Evolutionary conservation across 192 early-diverging fungal genomes (phyloP), one percentile per base, ranked within the genome.

Genomic region (Coemansia guatemalensis): DNA sequence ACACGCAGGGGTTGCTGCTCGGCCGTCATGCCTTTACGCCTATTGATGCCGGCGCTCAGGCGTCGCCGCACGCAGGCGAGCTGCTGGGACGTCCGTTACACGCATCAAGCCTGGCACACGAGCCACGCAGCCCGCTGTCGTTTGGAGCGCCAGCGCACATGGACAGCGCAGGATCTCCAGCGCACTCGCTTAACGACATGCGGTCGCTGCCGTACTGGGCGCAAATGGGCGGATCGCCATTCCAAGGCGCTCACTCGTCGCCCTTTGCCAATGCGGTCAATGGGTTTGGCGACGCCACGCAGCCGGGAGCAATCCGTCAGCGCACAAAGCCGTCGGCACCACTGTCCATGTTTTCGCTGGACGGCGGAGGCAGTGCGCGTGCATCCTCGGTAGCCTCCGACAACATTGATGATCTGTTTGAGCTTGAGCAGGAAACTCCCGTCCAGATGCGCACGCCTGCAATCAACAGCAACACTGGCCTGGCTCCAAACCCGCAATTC

Each of bases 21-120:
- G 70, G 60, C 41, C 71, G 77, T 35, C 77, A 80, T 27, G 77
- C 77, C 8, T 80, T 80, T 33, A 67, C 77, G 5, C 64, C 60
- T 21, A 68, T 80, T 12, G 68, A 74, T 27, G 20, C 62, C 5
- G 58, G 61, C 12, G 71, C 67, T 5, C 71, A 65, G 4, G 70
- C 77, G 6, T 65, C 68, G 9, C 71, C 77, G 14, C 68, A 61
- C 22, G 57, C 57, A 44, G 58, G 14, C 30, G 77, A 80, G 7
- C n/a, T 74, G 32, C 60, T 80, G 51, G 65, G 77, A 2, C 71
- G 77, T 32, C 66, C 77, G 20, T 44, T 80, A 30, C 77, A 68
- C 49, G 67, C 77, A 2, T 71, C 68, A 1, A 73, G 68, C 53
- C 50, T 73, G 7, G 54, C 54, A 8, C 69, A 73, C 50, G 77